Evolutionary conservation across 805 yeast species (phyloP), one percentile per base, ranked within the genome.

Genomic region (Wickerhamomyces ciferrii): DNA sequence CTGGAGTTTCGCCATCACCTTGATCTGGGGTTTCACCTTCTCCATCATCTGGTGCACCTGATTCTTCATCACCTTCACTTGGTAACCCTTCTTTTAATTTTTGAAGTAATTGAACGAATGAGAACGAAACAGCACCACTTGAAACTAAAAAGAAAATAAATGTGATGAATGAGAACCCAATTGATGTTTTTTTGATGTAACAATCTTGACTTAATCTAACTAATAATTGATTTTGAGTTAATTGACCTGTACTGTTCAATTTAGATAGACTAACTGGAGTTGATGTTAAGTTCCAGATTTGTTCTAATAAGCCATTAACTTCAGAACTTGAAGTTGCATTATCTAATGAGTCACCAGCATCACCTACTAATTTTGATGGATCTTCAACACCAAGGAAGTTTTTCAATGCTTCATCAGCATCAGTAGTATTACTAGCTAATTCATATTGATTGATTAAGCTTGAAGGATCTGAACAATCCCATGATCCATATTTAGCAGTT

Each of bases 381-480:
- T 27, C 25, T 8, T 39, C 31, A 18, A 21, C 20, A 18, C 43
- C 46, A 10, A 39, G 18, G 19, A 44, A 23, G 13, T 15, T 18
- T 11, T 29, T 9, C 5, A 42, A n/a, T 15, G 39, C 29, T 14
- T 48, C 46, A 9, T 39, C 39, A 23, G 44, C 45, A 2, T 27
- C 29, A 7, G 48, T 20, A 4, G 44, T n/a, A 10, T 49, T 49
- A 0, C 54, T 53, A 4, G 62, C 58, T 7, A 60, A 18, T 35
- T 63, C 62, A 47, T 65, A 66, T 42, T 52, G 55, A 2, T 41
- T 15, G 3, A 63, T 42, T 43, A 65, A 43, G 38, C 43, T 44
- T 1, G 50, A 57, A 4, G 61, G 58, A 21, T 50, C 48, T 3
- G 50, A 15, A 43, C 70, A 65, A 20, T 60, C 53, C 53, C 59